Evolutionary conservation across 164 flowering plant species (phyloP).

Genomic region (Umbellularia californica): DNA sequence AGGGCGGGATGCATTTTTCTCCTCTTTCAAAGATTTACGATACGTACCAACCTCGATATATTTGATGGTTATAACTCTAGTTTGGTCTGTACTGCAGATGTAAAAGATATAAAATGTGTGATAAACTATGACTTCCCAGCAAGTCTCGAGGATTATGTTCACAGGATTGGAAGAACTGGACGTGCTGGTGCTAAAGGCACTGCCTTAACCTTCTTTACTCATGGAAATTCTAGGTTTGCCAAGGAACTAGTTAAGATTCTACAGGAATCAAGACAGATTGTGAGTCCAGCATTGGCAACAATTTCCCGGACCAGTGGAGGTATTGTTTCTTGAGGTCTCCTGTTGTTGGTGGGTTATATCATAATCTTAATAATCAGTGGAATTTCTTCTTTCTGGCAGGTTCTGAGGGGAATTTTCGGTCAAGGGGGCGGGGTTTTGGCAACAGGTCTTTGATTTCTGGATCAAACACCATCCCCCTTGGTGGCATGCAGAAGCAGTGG

Average conservation of each 20-base stretch:
- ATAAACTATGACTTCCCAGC: slow-evolving; percentile 92
- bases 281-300: slow-evolving; percentile 55
- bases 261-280: slow-evolving; percentile 80
- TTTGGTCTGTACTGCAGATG: slow-evolving; percentile 53
- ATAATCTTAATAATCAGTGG: not conserved
- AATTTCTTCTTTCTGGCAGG: slow-evolving; percentile 24
- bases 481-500: slow-evolving; percentile 41
- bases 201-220: slow-evolving; percentile 80
- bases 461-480: slow-evolving; percentile 61
- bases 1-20: slow-evolving; percentile 44
- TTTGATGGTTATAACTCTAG: not conserved
- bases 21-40: slow-evolving; percentile 1
- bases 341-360: not conserved
- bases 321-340: slow-evolving; percentile 2
- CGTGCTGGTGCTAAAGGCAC: slow-evolving; percentile 96
- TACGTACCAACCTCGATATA: not conserved
- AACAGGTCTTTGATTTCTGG: slow-evolving; percentile 44
- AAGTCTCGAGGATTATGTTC: slow-evolving; percentile 94
- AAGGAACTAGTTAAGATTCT: slow-evolving; percentile 80
- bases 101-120: slow-evolving; percentile 98
- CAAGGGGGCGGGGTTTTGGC: slow-evolving; percentile 65
- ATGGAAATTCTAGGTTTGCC: slow-evolving; percentile 72
- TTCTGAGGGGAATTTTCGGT: slow-evolving; percentile 60
- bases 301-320: slow-evolving; percentile 52
- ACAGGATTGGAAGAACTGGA: slow-evolving; percentile 98